Base-by-base conservation (phyloP, 129 eudicot species). In the Cynara cardunculus region DNA sequence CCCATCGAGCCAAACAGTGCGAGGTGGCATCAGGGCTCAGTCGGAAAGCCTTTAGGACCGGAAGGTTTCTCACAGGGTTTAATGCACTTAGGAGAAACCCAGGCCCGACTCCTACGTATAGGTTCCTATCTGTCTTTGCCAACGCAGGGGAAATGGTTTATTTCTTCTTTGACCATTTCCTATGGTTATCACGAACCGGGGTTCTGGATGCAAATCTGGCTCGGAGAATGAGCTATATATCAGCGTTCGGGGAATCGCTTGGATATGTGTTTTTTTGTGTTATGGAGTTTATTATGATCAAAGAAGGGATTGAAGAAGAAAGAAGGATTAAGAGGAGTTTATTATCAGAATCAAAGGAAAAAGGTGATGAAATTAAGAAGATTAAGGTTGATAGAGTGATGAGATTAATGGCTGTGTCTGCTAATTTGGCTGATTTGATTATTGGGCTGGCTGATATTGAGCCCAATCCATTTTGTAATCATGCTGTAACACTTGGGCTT, bases 121-220 rank as follows among this genome's bases (percentile, higher is more conserved):
- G 87, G 80, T 22, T 83, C 24, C 91, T 96, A 4, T 88, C 97
- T 0, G 85, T 96, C 64, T 90, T 92, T 5, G 88, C 92, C 41
- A 96, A 96, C 72, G 88, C 96, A 1, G 99, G 99, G 1, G 98
- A 96, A 81, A 96, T 96, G 99, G 99, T 96, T 27, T 96, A 93
- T 88, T 92, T 96, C 89, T 96, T 96, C 74, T 96, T 96, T 66
- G 98, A 96, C 89, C 99, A 96, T 76, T 89, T 93, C 61, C 86
- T 88, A 0, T 96, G 99, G 99, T 21, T 96, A 65, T 83, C 98
- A 16, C 86, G 99, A 37, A 80, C 88, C 0, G 97, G 97, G 24
- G 97, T 93, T 26, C 35, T 93, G 56, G 97, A 96, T 9, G 85
- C 90, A 0, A 86, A 86, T 8, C 34, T 92, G 18, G 99, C 99